phyloP scores from a whole-genome alignment of 2,329 filamentous ascomycete species.

The Diplodia mutila region DNA sequence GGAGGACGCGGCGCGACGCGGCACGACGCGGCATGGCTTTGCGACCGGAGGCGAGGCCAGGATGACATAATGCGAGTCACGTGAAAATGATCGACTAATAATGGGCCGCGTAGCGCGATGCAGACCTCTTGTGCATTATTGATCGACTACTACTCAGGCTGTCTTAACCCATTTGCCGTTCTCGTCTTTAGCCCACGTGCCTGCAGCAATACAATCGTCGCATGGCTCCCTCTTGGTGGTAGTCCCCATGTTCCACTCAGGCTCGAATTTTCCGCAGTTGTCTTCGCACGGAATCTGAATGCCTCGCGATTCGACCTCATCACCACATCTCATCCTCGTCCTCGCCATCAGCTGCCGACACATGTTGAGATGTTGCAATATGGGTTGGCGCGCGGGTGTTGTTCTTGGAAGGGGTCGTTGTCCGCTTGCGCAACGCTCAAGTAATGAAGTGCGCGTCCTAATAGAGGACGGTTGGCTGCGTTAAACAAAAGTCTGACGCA shows the following conservation, averaged over 20 bases:
- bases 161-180: not conserved
- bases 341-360: not conserved
- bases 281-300: conserved; percentile 42
- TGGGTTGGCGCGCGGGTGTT: too few relatives aligned
- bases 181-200: not conserved
- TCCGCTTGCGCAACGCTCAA: too few relatives aligned
- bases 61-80: not conserved
- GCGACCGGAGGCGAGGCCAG: not conserved
- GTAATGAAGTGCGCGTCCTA: too few relatives aligned
- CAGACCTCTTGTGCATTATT: not conserved
- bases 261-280: not conserved
- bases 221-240: not conserved
- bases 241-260: not conserved
- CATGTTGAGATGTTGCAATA: not conserved
- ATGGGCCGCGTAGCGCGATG: not conserved
- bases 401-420: too few relatives aligned
- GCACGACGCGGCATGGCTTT: not conserved
- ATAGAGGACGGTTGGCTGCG: too few relatives aligned
- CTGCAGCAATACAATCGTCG: not conserved
- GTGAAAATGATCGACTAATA: too few relatives aligned
- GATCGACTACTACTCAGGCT: not conserved
- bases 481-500: too few relatives aligned
- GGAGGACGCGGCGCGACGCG: not conserved
- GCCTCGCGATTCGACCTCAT: not conserved
- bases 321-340: not conserved